Conservation (phyloP, 257 asterid species). For the Penstemon newberryi region DNA sequence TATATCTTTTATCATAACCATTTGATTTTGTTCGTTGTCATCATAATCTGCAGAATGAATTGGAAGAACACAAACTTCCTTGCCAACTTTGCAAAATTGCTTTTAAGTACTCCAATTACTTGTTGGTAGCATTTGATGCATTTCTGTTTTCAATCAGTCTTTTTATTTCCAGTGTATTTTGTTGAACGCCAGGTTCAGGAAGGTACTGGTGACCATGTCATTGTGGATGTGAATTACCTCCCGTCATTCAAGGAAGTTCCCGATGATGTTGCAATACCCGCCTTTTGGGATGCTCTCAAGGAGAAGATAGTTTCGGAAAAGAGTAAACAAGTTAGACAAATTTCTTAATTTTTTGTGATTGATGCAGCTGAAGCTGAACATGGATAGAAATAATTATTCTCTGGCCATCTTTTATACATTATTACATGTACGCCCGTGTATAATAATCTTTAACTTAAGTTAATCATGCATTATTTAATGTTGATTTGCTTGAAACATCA, state of each 20-base stretch:
- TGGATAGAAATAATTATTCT: slow-evolving; percentile 6
- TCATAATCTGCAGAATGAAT: not conserved
- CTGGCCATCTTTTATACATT: not conserved
- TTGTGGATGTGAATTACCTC: slow-evolving; percentile 89
- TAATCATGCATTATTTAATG: too few relatives aligned
- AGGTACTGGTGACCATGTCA: slow-evolving; percentile 86
- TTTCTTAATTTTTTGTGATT: slow-evolving; percentile 21
- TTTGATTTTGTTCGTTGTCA: not conserved
- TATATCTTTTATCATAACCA: slow-evolving; percentile 6
- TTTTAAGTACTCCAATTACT: not conserved
- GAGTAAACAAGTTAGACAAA: slow-evolving; percentile 28
- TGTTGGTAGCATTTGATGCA: not conserved
- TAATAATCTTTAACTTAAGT: too few relatives aligned
- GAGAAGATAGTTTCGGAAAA: slow-evolving; percentile 49
- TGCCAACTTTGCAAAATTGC: not conserved
- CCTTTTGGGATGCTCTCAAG: slow-evolving; percentile 91
- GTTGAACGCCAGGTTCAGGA: slow-evolving; percentile 69
- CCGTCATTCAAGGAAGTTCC: slow-evolving; percentile 98
- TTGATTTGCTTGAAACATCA: too few relatives aligned
- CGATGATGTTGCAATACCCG: slow-evolving; percentile 81
- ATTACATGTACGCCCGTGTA: too few relatives aligned
- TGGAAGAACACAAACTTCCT: too few relatives aligned
- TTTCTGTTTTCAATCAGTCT: not conserved
- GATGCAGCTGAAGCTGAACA: slow-evolving; percentile 18
- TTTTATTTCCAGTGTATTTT: not conserved